phyloP scores from a whole-genome alignment of 2,329 filamentous ascomycete species.

The Exophiala bonariae region DNA sequence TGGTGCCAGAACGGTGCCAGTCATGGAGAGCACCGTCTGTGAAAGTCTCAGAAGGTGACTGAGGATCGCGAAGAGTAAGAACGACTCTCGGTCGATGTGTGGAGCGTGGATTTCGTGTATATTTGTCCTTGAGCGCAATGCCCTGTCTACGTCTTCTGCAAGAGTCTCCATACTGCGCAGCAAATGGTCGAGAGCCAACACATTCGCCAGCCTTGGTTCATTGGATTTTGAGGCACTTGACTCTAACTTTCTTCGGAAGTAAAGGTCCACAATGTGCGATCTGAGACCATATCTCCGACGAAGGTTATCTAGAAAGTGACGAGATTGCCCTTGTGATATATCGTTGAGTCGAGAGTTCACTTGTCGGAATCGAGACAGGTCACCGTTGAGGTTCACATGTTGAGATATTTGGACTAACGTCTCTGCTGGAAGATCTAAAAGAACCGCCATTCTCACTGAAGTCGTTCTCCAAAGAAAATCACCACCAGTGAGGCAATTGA shows the following conservation, averaged over 20 bases:
- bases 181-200: conserved; percentile 9
- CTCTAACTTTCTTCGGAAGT: background rate
- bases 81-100: conserved; percentile 2
- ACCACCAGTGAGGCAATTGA: no score
- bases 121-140: background rate
- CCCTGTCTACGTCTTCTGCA: conserved; percentile 3
- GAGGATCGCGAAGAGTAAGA: conserved; percentile 15
- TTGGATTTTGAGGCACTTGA: background rate
- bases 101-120: background rate
- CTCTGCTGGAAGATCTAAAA: conserved; percentile 13
- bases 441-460: conserved; percentile 1
- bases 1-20: conserved; percentile 7
- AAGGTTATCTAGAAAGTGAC: conserved; percentile 4
- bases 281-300: conserved; percentile 4
- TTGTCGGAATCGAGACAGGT: conserved; percentile 7
- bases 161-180: conserved; percentile 8
- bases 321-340: background rate
- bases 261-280: conserved; percentile 5
- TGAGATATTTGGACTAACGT: conserved; percentile 11
- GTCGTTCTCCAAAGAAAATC: no score
- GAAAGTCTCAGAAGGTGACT: conserved; percentile 12
- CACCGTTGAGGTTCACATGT: conserved; percentile 13
- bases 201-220: background rate
- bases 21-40: background rate
- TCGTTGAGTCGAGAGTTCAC: conserved; percentile 3